Evolutionary conservation across 495 filamentous ascomycete genomes (phyloP).

Genomic region (Penicilliopsis zonata): DNA sequence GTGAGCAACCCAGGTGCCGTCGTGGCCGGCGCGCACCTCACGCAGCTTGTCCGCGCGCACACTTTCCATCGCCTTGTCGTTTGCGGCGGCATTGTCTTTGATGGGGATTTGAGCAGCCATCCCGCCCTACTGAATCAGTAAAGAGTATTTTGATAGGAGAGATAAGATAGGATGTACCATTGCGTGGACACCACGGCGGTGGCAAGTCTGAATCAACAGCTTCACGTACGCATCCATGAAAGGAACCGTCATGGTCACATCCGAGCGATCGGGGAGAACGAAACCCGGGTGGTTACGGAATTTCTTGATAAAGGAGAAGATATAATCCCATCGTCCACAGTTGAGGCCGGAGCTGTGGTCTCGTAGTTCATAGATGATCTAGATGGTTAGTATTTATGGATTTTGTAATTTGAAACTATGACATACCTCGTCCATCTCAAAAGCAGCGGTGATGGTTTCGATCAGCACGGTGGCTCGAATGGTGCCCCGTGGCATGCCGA

Average conservation of each 20-base stretch:
- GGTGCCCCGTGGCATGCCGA: slow-evolving; percentile 80
- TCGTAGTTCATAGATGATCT: slow-evolving; percentile 97
- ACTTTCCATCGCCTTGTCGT: slow-evolving; percentile 87
- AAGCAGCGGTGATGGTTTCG: slow-evolving; percentile 97
- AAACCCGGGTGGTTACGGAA: slow-evolving; percentile 92
- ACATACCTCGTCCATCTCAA: slow-evolving; percentile 90
- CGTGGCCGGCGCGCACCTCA: slow-evolving; percentile 90
- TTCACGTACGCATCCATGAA: slow-evolving; percentile 99
- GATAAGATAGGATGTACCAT: slow-evolving; percentile 42
- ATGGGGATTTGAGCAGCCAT: slow-evolving; percentile 99
- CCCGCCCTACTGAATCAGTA: slow-evolving; percentile 44
- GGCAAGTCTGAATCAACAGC: slow-evolving; percentile 94
- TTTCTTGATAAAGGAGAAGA: slow-evolving; percentile 99
- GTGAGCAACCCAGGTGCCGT: slow-evolving; percentile 96
- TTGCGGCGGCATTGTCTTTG: slow-evolving; percentile 82
- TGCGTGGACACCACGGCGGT: slow-evolving; percentile 87
- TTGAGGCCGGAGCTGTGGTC: slow-evolving; percentile 95
- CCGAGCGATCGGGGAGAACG: slow-evolving; percentile 80
- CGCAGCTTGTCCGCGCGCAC: slow-evolving; percentile 94
- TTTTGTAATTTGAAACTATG: neutral
- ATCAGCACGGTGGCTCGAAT: slow-evolving; percentile 95
- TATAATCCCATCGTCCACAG: slow-evolving; percentile 99
- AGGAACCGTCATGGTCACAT: slow-evolving; percentile 94
- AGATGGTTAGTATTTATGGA: neutral
- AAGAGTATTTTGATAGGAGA: neutral